These are phyloP conservation scores for Chloropicon primus DNA, from an alignment of 139 green algal species.

Conservation along the genomic window DNA sequence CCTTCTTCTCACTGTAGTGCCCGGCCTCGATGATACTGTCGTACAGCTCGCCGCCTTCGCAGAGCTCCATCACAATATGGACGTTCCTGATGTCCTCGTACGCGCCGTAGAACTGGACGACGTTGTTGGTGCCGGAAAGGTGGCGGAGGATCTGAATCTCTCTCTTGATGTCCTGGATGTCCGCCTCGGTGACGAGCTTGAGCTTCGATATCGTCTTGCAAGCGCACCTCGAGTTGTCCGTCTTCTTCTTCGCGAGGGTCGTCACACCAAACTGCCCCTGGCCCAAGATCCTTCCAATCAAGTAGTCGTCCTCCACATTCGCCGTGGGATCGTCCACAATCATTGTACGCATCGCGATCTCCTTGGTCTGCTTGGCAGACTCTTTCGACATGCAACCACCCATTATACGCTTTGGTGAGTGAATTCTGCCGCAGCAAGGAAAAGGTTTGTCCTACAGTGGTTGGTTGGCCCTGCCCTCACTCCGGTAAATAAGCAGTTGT, in stretches of 20 bases:
- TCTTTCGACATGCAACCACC: background rate
- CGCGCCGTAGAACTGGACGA: slow-evolving; percentile 4
- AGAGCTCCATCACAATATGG: slow-evolving; percentile 76
- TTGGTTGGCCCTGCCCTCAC: no score
- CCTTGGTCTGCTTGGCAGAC: background rate
- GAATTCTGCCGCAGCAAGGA: background rate
- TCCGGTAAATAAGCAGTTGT: no score
- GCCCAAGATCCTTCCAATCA: slow-evolving; percentile 20
- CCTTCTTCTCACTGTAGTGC: slow-evolving; percentile 74
- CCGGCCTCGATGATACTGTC: slow-evolving; percentile 77
- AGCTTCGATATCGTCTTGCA: slow-evolving; percentile 3
- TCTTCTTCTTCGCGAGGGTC: slow-evolving; percentile 24
- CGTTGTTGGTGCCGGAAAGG: slow-evolving; percentile 31
- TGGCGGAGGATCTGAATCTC: slow-evolving; percentile 66
- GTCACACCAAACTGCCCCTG: slow-evolving; percentile 23
- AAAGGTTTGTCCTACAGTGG: no score
- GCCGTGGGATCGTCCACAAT: background rate
- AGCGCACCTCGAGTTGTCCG: slow-evolving; percentile 24
- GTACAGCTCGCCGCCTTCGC: slow-evolving; percentile 89
- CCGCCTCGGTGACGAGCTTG: slow-evolving; percentile 31
- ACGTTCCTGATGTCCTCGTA: slow-evolving; percentile 32
- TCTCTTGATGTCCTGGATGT: slow-evolving; percentile 70
- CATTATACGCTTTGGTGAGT: background rate
- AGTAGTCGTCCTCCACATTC: slow-evolving; percentile 9
- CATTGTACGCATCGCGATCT: background rate